Percentiles rank a stretch among this genome's conserved stretches.
Conservation (phyloP, 352 stramenopile species). For the Pythium utonaiense region DNA sequence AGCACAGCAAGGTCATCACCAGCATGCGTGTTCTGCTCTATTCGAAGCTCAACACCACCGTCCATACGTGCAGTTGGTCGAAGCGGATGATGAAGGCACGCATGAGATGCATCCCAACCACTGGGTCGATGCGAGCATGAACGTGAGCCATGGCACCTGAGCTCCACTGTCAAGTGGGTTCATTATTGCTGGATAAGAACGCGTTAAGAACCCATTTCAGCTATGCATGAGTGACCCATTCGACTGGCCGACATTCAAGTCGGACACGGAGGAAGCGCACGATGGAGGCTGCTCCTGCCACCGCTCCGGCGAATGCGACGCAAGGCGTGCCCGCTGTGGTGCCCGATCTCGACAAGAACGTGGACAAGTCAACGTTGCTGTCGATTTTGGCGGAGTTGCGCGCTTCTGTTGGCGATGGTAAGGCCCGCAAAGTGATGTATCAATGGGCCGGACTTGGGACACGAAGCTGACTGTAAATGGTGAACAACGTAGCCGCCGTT, state of each 20-base stretch:
- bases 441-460: neutral
- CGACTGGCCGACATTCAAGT: slow-evolving; percentile 1
- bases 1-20: slow-evolving; percentile 29
- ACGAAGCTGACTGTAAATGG: neutral
- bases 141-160: neutral
- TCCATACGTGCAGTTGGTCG: slow-evolving; percentile 8
- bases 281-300: neutral
- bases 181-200: slow-evolving; percentile 10
- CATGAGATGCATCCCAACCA: slow-evolving; percentile 50
- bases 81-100: neutral
- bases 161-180: neutral
- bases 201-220: slow-evolving; percentile 3
- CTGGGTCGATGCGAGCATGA: slow-evolving; percentile 47
- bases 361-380: slow-evolving; percentile 45
- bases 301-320: neutral
- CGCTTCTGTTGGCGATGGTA: slow-evolving; percentile 53
- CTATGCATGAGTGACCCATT: neutral
- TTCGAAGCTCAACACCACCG: slow-evolving; percentile 42
- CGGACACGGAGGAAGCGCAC: neutral
- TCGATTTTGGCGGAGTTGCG: slow-evolving; percentile 66
- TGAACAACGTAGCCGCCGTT: slow-evolving; percentile 42
- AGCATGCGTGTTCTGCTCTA: slow-evolving; percentile 44
- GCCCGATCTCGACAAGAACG: slow-evolving; percentile 25
- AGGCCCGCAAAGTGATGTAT: neutral
- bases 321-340: neutral